Evolutionary conservation across 1,139 yeast genomes (phyloP), one percentile per base, ranked within the genome.

Genomic region (Wickerhamomyces sp.): DNA sequence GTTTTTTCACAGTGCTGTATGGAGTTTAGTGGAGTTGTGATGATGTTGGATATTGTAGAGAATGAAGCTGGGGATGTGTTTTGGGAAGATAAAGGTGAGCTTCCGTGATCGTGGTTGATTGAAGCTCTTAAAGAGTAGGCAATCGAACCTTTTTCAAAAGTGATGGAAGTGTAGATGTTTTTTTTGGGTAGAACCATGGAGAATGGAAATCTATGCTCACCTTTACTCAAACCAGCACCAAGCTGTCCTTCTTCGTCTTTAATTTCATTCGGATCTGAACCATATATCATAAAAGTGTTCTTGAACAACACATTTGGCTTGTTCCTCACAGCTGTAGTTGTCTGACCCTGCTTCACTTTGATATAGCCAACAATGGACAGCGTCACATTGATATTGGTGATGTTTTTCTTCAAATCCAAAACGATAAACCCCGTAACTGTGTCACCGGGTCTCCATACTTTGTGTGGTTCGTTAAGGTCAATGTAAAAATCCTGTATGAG

Each of bases 151-250:
- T 81, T 78, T 45, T 89, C 96, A 52, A 88, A 88, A 46, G 80
- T 84, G 19, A 88, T 72, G 38, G 89, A 78, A 19, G 91, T 82
- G 55, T 70, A 80, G 5, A 86, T 68, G 42, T 84, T 71, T 47
- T 74, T 77, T 46, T 70, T 70, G 2, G 96, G 95, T 20, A 88
- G 66, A 45, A 75, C 79, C 30, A 87, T 85, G 33, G 82, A 76
- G 52, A 88, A 88, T 12, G 95, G 95, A 55, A 88, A 88, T 26
- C 86, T 64, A 57, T 88, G 96, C 51, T 85, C 91, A 20, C 96
- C 96, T 46, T 78, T 77, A 30, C 75, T 72, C 18, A 82, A 54
- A 0, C 86, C 86, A 20, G 53, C 52, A 3, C 41, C 32, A 7
- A 44, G 47, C 8, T 41, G 44, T 16, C 39, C 43, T 5, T 33